These are phyloP conservation scores for Apostasia ramifera DNA, from an alignment of 106 monocot genomes.

Conservation along the genomic window DNA sequence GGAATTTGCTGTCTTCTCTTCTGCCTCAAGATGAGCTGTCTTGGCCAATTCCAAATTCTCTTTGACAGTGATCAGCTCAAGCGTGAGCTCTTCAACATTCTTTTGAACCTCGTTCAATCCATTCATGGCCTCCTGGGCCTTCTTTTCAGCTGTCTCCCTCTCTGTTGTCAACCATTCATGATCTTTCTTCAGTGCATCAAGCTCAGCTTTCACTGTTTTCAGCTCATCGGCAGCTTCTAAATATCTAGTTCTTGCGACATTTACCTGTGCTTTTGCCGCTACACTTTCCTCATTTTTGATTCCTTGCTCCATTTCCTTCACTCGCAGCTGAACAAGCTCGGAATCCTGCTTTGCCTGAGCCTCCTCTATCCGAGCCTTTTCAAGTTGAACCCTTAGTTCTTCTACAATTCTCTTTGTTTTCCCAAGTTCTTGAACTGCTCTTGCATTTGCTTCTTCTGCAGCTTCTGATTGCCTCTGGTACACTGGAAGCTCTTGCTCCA, in stretches of 20 bases:
- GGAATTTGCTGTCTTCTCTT: constrained; percentile 20
- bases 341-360: constrained; percentile 32
- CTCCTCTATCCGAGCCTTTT: constrained; percentile 15
- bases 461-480: constrained; percentile 25
- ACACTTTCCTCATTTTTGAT: constrained; percentile 19
- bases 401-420: constrained; percentile 29
- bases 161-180: constrained; percentile 18
- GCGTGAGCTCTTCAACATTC: constrained; percentile 39
- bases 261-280: constrained; percentile 28
- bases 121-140: constrained; percentile 31
- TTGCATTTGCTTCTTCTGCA: constrained; percentile 27
- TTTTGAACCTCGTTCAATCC: constrained; percentile 40
- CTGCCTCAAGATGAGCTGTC: constrained; percentile 15
- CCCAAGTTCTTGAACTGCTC: constrained; percentile 35
- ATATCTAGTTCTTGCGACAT: constrained; percentile 42
- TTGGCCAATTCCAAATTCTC: constrained; percentile 31
- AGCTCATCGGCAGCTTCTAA: constrained; percentile 29
- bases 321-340: constrained; percentile 29
- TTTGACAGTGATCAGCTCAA: constrained; percentile 35
- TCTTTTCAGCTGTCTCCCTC: constrained; percentile 25
- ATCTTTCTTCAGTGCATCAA: constrained; percentile 24
- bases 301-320: constrained; percentile 35
- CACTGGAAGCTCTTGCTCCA: constrained; percentile 10
- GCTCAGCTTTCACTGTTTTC: constrained; percentile 28
- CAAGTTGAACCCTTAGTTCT: constrained; percentile 10